Evolutionary conservation across 148 eudicot genomes (phyloP), one percentile per base, ranked within the genome.

Genomic region (Chenopodium quinoa): DNA sequence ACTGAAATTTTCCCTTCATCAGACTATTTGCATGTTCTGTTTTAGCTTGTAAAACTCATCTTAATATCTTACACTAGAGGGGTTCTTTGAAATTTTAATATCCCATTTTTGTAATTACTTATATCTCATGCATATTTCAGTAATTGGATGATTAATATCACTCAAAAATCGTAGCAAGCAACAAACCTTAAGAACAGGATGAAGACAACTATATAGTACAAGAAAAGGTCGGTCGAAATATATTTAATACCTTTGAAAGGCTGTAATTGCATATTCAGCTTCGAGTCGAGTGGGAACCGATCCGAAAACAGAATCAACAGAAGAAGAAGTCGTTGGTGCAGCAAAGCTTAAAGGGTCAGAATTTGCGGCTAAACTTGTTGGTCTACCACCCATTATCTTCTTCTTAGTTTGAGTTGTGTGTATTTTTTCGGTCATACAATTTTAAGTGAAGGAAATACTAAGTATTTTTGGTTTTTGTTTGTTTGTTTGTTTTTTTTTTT

Each of bases 201-300:
- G 27, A 27, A 29, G 13, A 31, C 4, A 4, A 10, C 71, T 67
- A 67, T 13, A 4, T 3, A 69, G 54, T 50, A 50, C 54, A 50
- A 50, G 11, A 10, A 47, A 50, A 50, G 0, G 14, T 2, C 54
- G 14, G 14, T 50, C 16, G 3, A 50, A 10, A 50, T 50, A 3
- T 4, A 14, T 17, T 19, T 1, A 56, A 74, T 44, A 87, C 92
- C 88, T 85, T 68, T 81, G 88, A 72, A 90, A 84, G 66, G 87
- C 85, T 54, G 83, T 46, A 22, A 90, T 70, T n/a, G 92, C 92
- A 32, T 77, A 71, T 74, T 86, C 72, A 10, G 80, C 89, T 84
- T 90, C 92, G 22, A 34, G 65, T 25, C 65, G 80, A 48, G 85
- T 77, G 0, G 90, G 92, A 73, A 75, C 86, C 44, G 83, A 73